Base-by-base conservation (phyloP, 1,284 basidiomycete genomes). In the Rhizoctonia solani region DNA sequence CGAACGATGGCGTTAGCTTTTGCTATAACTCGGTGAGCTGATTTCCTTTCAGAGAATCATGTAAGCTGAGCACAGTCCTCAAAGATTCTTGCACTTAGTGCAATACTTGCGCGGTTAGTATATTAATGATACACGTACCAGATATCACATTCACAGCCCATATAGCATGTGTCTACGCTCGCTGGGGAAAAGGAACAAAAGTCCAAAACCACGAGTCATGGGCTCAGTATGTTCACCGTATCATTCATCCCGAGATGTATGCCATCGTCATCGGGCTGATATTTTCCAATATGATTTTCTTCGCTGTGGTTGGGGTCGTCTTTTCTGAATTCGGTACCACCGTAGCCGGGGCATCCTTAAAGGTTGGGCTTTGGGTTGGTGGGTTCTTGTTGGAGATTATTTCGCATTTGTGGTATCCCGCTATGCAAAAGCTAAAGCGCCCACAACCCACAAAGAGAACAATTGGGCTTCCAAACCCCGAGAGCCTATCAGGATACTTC, bases 21-120 rank as follows among this genome's bases (percentile, higher is more conserved):
- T 8, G 56, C 56, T 6, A 11, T 39, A 16, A 61, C 44, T 19
- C 56, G 56, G 56, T 61, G 25, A 34, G 32, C 32, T 14, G 56
- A 21, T 47, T 47, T 47, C 6, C 11, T 23, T 13, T 34, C 4
- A 11, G 32, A 11, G 32, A 34, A 34, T n/a, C n/a, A n/a, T n/a
- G n/a, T n/a, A n/a, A n/a, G n/a, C n/a, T n/a, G n/a, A n/a, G n/a
- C n/a, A n/a, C n/a, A n/a, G n/a, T n/a, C n/a, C n/a, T n/a, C n/a
- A n/a, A n/a, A n/a, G n/a, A n/a, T n/a, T n/a, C n/a, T n/a, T n/a
- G n/a, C n/a, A 46, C 1, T 19, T 59, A 6, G 32, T 59, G 19
- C 55, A 59, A 30, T 47, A 59, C 29, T n/a, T 59, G 14, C 23
- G 55, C 13, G 41, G 55, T 47, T 6, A n/a, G n/a, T n/a, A n/a